Evolutionary conservation across 805 yeast species (phyloP), one percentile per base, ranked within the genome.

Genomic region (Yamadazyma tumulicola): DNA sequence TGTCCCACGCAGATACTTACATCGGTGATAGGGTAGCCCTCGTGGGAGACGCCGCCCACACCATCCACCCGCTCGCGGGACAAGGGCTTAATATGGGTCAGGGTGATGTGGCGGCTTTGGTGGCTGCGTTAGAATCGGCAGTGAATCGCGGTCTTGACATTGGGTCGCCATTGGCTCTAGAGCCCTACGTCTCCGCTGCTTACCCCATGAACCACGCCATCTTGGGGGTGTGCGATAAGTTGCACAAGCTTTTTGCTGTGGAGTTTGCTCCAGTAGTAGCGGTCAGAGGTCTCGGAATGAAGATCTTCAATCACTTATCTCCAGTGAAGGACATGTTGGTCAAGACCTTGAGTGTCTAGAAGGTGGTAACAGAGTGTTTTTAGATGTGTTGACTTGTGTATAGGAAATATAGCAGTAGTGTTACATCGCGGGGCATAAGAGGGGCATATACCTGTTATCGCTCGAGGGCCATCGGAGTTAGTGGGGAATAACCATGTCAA

Each of bases 71-170:
- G 2, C 69, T 93, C 40, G 97, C 97, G 4, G 98, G 98, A 7
- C 98, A 93, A 61, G 98, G 98, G 17, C 72, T 93, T 37, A 93
- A 93, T 58, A 88, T 91, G 96, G 98, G 98, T 14, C 97, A 89
- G 57, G 81, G 83, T 18, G 98, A 93, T 55, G 96, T 86, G 2
- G 79, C 80, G 38, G 65, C 80, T 2, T 67, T 93, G 19, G 78
- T 81, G 1, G 63, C 54, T 2, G 85, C 91, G 0, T 51, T 93
- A 18, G 95, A 85, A 45, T 64, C 42, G 7, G 95, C 95, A 0
- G 62, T 75, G 2, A 65, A 67, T 26, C 68, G 96, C 29, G 98
- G 98, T 0, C 69, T 85, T 38, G 98, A 93, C 51, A 81, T 91
- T 34, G 98, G 98, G 3, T 72, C 81, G 17, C 63, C 79, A 11